Evolutionary conservation across 2,329 filamentous ascomycete species (phyloP).

Genomic region (Aspergillus transmontanensis): DNA sequence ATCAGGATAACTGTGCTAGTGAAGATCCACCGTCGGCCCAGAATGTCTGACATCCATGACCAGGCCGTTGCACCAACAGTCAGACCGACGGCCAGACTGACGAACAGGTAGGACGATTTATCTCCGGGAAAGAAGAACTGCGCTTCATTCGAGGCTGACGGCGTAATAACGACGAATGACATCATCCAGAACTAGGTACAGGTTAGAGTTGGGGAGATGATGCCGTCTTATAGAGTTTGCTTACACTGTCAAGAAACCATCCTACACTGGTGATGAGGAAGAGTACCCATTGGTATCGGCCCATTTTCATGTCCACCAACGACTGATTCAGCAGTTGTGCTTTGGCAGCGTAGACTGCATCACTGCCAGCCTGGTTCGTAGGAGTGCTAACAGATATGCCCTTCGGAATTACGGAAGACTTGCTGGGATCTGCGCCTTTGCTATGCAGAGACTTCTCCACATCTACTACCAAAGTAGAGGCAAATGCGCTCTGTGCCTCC

Average conservation of each 20-base stretch:
- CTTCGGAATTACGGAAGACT: not conserved
- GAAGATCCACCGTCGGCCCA: slow-evolving; percentile 24
- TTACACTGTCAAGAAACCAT: slow-evolving; percentile 26
- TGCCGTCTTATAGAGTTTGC: not conserved
- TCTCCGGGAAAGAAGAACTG: slow-evolving; percentile 23
- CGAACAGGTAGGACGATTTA: slow-evolving; percentile 18
- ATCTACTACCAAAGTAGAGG: not conserved
- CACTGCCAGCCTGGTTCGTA: not conserved
- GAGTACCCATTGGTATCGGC: slow-evolving; percentile 23
- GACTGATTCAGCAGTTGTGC: slow-evolving; percentile 21
- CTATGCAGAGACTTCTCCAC: not conserved
- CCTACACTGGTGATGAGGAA: slow-evolving; percentile 23
- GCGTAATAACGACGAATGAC: slow-evolving; percentile 21
- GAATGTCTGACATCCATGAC: slow-evolving; percentile 23
- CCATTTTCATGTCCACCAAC: slow-evolving; percentile 24
- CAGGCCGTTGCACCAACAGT: slow-evolving; percentile 18
- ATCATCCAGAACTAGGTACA: slow-evolving; percentile 22
- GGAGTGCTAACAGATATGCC: not conserved
- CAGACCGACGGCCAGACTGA: slow-evolving; percentile 19
- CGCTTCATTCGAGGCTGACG: slow-evolving; percentile 22
- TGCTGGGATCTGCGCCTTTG: not conserved
- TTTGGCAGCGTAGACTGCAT: slow-evolving; percentile 11
- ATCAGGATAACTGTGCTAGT: slow-evolving; percentile 22
- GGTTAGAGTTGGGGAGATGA: not conserved
- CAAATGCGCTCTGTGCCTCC: not conserved